These are phyloP conservation scores for Floccularia luteovirens DNA, from an alignment of 768 basidiomycete genomes.

Conservation along the genomic window DNA sequence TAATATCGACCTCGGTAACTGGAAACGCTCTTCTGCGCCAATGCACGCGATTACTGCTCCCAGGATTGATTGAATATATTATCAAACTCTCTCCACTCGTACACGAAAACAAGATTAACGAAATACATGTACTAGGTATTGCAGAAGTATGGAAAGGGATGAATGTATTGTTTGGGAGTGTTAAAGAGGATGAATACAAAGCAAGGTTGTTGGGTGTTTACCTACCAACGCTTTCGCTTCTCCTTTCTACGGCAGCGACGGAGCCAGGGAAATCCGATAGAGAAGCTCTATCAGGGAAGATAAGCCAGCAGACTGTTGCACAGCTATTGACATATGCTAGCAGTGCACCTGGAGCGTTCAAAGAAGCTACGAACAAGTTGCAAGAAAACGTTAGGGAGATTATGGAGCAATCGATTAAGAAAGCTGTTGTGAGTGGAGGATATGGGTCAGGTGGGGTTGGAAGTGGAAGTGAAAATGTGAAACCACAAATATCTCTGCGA, in stretches of 20 bases:
- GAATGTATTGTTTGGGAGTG: constrained; percentile 47
- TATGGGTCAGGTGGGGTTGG: too few relatives aligned
- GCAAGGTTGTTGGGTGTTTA: constrained; percentile 61
- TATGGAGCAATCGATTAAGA: constrained; percentile 74
- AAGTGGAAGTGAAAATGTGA: constrained; percentile 26
- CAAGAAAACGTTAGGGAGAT: constrained; percentile 47
- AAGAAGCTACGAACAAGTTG: constrained; percentile 70
- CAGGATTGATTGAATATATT: constrained; percentile 75
- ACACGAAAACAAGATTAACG: constrained; percentile 48
- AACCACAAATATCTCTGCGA: constrained; percentile 74
- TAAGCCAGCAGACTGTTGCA: constrained; percentile 52
- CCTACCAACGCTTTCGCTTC: constrained; percentile 66
- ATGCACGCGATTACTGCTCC: constrained; percentile 66
- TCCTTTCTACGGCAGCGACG: constrained; percentile 47
- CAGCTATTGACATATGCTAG: constrained; percentile 72
- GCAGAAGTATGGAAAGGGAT: constrained; percentile 84
- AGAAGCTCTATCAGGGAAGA: too few relatives aligned
- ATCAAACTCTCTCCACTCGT: constrained; percentile 57
- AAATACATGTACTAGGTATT: constrained; percentile 52
- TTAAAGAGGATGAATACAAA: constrained; percentile 59
- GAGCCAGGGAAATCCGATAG: constrained; percentile 31
- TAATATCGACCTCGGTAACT: constrained; percentile 63
- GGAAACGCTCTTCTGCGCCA: constrained; percentile 63
- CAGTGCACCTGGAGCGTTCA: constrained; percentile 68
- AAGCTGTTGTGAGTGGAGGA: constrained; percentile 61